Evolutionary conservation across 768 basidiomycete species (phyloP).

Genomic region (Hypholoma fasciculare): DNA sequence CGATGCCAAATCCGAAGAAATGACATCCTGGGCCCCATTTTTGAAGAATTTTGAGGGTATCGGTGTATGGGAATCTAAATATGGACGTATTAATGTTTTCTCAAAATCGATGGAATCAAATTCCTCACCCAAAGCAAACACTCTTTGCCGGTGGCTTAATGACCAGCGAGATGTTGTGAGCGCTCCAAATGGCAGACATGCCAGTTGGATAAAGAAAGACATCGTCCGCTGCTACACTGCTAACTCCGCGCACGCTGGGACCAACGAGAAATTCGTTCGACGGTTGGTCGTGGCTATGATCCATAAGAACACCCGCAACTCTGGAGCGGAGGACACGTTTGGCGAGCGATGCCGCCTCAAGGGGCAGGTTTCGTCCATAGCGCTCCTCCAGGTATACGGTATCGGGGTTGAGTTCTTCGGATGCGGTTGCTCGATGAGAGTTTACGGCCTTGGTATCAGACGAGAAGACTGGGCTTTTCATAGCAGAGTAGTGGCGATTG

Average conservation of each 20-base stretch:
- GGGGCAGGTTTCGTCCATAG: conserved; percentile 88
- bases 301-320: conserved; percentile 83
- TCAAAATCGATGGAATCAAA: background rate
- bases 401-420: conserved; percentile 59
- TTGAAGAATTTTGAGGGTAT: conserved; percentile 89
- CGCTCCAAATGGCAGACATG: conserved; percentile 94
- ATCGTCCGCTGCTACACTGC: conserved; percentile 76
- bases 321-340: conserved; percentile 87
- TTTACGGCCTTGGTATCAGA: conserved; percentile 5
- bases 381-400: conserved; percentile 87
- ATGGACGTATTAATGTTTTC: background rate
- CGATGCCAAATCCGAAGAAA: conserved; percentile 82
- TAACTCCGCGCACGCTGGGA: conserved; percentile 68
- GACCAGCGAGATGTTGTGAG: conserved; percentile 69
- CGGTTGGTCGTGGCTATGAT: conserved; percentile 36
- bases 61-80: conserved; percentile 88
- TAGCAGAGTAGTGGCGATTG: conserved; percentile 62
- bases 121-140: conserved; percentile 87
- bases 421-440: conserved; percentile 4
- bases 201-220: conserved; percentile 88
- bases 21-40: conserved; percentile 97
- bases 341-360: conserved; percentile 70
- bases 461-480: conserved; percentile 9
- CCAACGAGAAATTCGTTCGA: conserved; percentile 41
- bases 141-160: conserved; percentile 69